Evolutionary conservation across 768 basidiomycete genomes (phyloP).

Genomic region (Hypsizygus marmoreus): DNA sequence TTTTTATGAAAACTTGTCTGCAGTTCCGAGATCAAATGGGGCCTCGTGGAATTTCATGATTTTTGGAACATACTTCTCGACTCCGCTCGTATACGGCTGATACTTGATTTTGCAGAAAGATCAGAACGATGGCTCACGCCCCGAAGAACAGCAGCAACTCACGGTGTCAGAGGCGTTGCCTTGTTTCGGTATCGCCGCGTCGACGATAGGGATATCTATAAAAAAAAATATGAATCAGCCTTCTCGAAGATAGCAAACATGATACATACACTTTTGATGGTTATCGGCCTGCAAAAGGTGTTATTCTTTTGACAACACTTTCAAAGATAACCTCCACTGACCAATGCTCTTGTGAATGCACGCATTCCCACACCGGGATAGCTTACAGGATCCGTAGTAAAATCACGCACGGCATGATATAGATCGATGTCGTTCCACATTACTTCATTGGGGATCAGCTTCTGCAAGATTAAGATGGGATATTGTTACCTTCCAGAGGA

Average conservation of each 20-base stretch:
- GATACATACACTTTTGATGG: slow-evolving; percentile 47
- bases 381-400: slow-evolving; percentile 65
- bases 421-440: slow-evolving; percentile 84
- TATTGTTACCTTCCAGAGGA: slow-evolving; percentile 66
- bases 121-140: neutral
- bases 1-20: slow-evolving; percentile 74
- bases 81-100: slow-evolving; percentile 64
- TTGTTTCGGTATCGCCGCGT: slow-evolving; percentile 59
- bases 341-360: slow-evolving; percentile 57
- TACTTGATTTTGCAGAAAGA: slow-evolving; percentile 43
- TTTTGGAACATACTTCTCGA: slow-evolving; percentile 46
- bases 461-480: neutral
- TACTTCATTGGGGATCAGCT: slow-evolving; percentile 35
- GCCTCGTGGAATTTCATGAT: neutral
- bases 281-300: slow-evolving; percentile 34
- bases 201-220: slow-evolving; percentile 70
- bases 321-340: slow-evolving; percentile 33
- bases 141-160: slow-evolving; percentile 26
- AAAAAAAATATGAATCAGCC: neutral
- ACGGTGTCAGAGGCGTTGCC: slow-evolving; percentile 65
- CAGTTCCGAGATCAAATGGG: neutral
- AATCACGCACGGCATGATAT: slow-evolving; percentile 68
- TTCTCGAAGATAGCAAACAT: neutral
- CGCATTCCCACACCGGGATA: slow-evolving; percentile 59
- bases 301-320: neutral